Base-by-base conservation (phyloP, 2,329 filamentous ascomycete genomes). In the Aureobasidium sp. region DNA sequence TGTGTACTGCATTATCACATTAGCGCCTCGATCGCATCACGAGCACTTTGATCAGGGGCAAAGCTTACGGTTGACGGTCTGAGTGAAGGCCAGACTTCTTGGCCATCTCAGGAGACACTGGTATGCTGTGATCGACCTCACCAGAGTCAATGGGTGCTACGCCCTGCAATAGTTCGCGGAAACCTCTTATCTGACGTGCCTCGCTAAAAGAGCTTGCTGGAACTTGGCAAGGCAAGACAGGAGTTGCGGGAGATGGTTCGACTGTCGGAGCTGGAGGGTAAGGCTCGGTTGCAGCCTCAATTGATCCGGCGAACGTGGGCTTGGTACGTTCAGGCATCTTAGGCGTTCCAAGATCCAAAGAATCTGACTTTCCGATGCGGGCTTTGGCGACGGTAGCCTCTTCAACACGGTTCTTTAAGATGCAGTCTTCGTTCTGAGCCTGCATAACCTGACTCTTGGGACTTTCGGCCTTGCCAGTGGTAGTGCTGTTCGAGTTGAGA, bases 61-160 rank as follows among this genome's bases (percentile, higher is more conserved):
- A 27, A 6, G 77, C 86, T 73, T 77, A 89, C 87, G 85, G 83
- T 70, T 84, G 85, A 69, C 87, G 84, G 69, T 87, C 91, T 73
- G 91, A 93, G 55, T 88, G 87, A 79, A 92, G 86, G 64, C 89
- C 90, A 45, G 85, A 85, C 69, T 59, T 59, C 44, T 89, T 86
- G 66, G 87, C 86, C 57, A 94, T 78, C 59, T 84, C 77, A 74
- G 85, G 87, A 65, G 78, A 80, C 77, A 85, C 82, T 48, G 73
- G 77, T 74, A 87, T 83, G 64, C 80, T 83, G 70, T 85, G 87
- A 61, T 71, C 68, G 69, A 81, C 83, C 78, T 85, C 84, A 63
- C 76, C 80, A 61, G 67, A 66, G 14, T 50, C 69, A 63, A 50
- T 65, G 63, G 61, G 66, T 65, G 3, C 16, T 16, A 9, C 5